phyloP scores from a whole-genome alignment of 164 flowering plant genomes.

The Malania oleifera region DNA sequence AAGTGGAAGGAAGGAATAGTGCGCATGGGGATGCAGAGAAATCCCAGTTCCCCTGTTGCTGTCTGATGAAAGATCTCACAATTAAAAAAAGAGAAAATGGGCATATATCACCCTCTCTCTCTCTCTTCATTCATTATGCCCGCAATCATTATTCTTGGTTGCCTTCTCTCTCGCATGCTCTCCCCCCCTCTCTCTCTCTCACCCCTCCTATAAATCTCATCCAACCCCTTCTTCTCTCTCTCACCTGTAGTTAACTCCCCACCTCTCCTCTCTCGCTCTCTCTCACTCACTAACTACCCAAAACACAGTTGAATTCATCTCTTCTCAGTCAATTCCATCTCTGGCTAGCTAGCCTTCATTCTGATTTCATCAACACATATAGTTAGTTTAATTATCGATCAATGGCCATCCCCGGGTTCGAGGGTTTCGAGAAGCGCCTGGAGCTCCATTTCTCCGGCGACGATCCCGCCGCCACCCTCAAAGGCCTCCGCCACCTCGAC shows the following conservation, averaged over 20 bases:
- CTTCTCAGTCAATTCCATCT: conserved; percentile 2
- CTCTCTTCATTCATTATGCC: conserved; percentile 44
- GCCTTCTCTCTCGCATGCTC: conserved; percentile 76
- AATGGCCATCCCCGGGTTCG: conserved; percentile 82
- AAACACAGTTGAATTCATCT: background rate
- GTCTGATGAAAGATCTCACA: conserved; percentile 32
- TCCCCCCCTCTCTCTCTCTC: conserved; percentile 8
- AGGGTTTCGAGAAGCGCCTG: conserved; percentile 83
- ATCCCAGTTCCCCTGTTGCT: conserved; percentile 36
- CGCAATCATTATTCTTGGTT: conserved; percentile 73
- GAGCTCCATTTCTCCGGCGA: conserved; percentile 81
- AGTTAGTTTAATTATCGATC: background rate
- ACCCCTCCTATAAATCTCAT: background rate
- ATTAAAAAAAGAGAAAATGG: too few species aligned
- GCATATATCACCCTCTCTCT: conserved; percentile 38
- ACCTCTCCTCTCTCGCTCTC: conserved; percentile 9
- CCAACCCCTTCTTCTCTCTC: conserved; percentile 1
- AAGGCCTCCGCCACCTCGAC: conserved; percentile 52
- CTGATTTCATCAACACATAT: background rate
- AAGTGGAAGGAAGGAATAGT: background rate
- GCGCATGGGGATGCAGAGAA: conserved; percentile 42
- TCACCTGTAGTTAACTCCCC: conserved; percentile 10
- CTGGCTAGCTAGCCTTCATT: conserved; percentile 8
- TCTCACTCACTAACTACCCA: conserved; percentile 21
- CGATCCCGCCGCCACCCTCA: conserved; percentile 25